Conservation (phyloP, 1,139 yeast species). For the Saccharomyces hybrid region DNA sequence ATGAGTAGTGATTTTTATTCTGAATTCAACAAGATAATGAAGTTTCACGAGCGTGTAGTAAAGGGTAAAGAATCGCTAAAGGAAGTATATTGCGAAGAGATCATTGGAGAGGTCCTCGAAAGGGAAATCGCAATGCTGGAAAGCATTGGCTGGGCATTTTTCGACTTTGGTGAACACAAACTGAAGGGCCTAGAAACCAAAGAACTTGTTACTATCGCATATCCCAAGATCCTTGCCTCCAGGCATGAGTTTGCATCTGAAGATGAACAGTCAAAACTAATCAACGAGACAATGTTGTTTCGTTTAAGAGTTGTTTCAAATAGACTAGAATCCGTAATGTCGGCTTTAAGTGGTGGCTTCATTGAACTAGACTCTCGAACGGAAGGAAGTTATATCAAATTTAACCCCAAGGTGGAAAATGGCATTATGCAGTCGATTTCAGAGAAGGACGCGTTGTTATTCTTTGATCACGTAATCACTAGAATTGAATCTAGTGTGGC, state of each 20-base stretch:
- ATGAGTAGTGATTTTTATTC: conserved; percentile 73
- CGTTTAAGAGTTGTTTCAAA: conserved; percentile 22
- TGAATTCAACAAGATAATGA: conserved; percentile 56
- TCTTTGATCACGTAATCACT: conserved; percentile 30
- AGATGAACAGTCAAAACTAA: conserved; percentile 20
- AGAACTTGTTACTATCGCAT: conserved; percentile 73
- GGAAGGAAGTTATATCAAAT: conserved; percentile 1
- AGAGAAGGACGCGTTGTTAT: conserved; percentile 23
- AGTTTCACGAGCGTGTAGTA: conserved; percentile 43
- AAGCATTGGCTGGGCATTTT: conserved; percentile 62
- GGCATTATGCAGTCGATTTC: conserved; percentile 15
- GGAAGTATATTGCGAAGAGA: conserved; percentile 60
- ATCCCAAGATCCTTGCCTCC: conserved; percentile 57
- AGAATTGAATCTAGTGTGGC: conserved; percentile 28
- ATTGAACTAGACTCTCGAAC: conserved; percentile 12
- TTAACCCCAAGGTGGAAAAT: conserved; percentile 14
- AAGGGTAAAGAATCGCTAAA: conserved; percentile 34
- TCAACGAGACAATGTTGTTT: conserved; percentile 23
- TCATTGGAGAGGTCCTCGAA: conserved; percentile 58
- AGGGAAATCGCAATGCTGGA: conserved; percentile 60
- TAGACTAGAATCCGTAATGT: conserved; percentile 20
- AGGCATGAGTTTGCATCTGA: conserved; percentile 37
- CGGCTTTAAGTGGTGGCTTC: conserved; percentile 22
- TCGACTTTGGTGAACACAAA: conserved; percentile 76
- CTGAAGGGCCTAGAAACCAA: conserved; percentile 93